Evolutionary conservation across 1,284 basidiomycete species (phyloP).

Genomic region (Sanghuangporus weigelae): DNA sequence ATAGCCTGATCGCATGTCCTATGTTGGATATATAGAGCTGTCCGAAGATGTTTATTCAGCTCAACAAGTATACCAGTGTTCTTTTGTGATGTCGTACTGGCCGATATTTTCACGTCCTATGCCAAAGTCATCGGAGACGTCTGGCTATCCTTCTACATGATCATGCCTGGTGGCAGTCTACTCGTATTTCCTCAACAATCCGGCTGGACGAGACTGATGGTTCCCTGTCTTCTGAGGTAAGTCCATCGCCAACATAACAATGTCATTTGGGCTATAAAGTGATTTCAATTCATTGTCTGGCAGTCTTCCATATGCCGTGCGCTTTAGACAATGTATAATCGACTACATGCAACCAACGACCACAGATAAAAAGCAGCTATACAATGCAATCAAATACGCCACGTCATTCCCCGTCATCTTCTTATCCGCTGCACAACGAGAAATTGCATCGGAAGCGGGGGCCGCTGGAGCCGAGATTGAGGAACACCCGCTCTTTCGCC

Average conservation of each 20-base stretch:
- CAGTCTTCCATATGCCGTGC: slow-evolving; percentile 87
- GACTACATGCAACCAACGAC: slow-evolving; percentile 75
- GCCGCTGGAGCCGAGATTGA: slow-evolving; percentile 59
- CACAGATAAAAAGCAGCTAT: slow-evolving; percentile 69
- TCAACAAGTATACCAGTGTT: slow-evolving; percentile 58
- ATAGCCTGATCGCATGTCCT: slow-evolving; percentile 3
- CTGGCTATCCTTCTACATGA: slow-evolving; percentile 83
- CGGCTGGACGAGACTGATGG: slow-evolving; percentile 65
- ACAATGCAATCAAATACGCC: slow-evolving; percentile 95
- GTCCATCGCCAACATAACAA: slow-evolving; percentile 20
- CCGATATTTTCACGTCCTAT: slow-evolving; percentile 94
- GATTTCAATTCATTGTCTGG: not conserved
- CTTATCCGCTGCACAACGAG: slow-evolving; percentile 81
- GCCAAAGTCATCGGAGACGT: slow-evolving; percentile 96
- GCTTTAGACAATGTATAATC: slow-evolving; percentile 89
- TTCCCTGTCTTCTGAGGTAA: slow-evolving; percentile 85
- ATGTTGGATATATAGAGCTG: slow-evolving; percentile 39
- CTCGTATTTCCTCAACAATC: slow-evolving; percentile 56
- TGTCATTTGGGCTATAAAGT: not conserved
- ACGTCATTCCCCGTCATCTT: slow-evolving; percentile 98
- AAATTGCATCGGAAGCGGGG: slow-evolving; percentile 53
- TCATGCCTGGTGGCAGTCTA: slow-evolving; percentile 72
- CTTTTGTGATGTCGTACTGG: slow-evolving; percentile 91
- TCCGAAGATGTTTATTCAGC: slow-evolving; percentile 72
- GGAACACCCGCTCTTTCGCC: slow-evolving; percentile 71